phyloP scores from a whole-genome alignment of 139 green algal genomes.

The Mesotaenium endlicherianum region DNA sequence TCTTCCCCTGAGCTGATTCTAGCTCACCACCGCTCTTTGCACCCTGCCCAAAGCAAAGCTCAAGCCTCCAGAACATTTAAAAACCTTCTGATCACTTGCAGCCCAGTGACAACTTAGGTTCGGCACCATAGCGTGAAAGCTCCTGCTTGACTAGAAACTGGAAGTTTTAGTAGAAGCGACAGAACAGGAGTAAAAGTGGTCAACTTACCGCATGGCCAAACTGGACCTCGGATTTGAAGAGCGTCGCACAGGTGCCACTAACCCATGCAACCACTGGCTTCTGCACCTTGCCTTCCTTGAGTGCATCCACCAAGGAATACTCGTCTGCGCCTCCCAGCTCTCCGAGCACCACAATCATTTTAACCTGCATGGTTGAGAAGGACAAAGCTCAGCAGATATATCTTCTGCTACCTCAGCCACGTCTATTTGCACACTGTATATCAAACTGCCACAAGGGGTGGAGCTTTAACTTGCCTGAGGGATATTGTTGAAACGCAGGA shows the following conservation, averaged over 20 bases:
- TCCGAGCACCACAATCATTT: constrained; percentile 94
- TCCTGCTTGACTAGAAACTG: no score
- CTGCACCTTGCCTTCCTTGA: constrained; percentile 71
- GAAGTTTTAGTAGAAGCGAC: no score
- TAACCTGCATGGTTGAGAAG: constrained; percentile 61
- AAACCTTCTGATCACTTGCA: no score
- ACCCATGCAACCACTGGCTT: constrained; percentile 93
- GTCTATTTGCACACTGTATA: not conserved
- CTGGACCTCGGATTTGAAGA: constrained; percentile 94
- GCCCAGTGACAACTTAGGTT: no score
- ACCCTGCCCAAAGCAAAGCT: no score
- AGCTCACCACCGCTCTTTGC: constrained; percentile 58
- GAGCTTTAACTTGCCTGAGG: constrained; percentile 46
- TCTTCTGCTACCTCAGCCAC: not conserved
- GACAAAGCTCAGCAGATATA: not conserved
- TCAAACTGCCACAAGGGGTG: not conserved
- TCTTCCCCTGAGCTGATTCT: constrained; percentile 80
- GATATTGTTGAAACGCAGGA: constrained; percentile 86
- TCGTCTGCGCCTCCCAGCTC: constrained; percentile 88
- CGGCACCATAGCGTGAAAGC: no score
- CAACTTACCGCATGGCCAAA: constrained; percentile 83
- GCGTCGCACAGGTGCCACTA: constrained; percentile 85
- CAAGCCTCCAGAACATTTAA: no score
- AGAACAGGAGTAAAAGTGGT: not conserved
- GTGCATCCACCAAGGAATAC: constrained; percentile 83